A percentile compares a stretch with the other conserved stretches of the same genome.
These are phyloP conservation scores for Simplicillium aogashimaense DNA, from an alignment of 2,329 filamentous ascomycete species.

Conservation along the genomic window DNA sequence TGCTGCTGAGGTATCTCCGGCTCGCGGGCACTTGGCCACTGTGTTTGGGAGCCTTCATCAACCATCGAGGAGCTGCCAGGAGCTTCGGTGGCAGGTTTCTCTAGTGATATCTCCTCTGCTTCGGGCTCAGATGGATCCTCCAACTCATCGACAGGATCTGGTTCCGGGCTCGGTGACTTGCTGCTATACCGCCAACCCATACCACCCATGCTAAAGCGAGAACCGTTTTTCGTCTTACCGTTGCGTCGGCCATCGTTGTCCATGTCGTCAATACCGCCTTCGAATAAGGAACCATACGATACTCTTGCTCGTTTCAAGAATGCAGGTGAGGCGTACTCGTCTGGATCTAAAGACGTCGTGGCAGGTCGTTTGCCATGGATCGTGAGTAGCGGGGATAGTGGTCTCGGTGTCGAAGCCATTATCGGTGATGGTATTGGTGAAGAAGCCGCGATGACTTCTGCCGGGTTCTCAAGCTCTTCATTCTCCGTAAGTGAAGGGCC, in stretches of 20 bases:
- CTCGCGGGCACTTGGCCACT: conserved; percentile 9
- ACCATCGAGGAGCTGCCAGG: conserved; percentile 17
- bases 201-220: conserved; percentile 57
- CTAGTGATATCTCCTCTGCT: conserved; percentile 2
- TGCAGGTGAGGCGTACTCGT: conserved; percentile 66
- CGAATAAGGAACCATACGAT: conserved; percentile 58
- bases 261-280: conserved; percentile 56
- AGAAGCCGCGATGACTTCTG: conserved; percentile 9
- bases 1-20: no score
- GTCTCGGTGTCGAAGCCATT: conserved; percentile 8
- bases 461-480: conserved; percentile 10
- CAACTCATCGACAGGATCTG: conserved; percentile 24
- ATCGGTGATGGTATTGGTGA: conserved; percentile 6
- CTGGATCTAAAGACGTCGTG: conserved; percentile 24
- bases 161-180: conserved; percentile 60
- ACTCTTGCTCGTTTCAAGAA: conserved; percentile 64
- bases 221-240: conserved; percentile 54
- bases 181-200: conserved; percentile 66
- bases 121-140: conserved; percentile 11
- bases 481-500: conserved; percentile 3
- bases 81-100: conserved; percentile 6
- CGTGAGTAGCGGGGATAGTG: conserved; percentile 9
- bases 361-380: conserved; percentile 22
- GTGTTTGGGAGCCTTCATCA: conserved; percentile 24
- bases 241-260: conserved; percentile 55